Evolutionary conservation across 345 rosid genomes (phyloP), one percentile per base, ranked within the genome.

Genomic region (Ceriops decandra): DNA sequence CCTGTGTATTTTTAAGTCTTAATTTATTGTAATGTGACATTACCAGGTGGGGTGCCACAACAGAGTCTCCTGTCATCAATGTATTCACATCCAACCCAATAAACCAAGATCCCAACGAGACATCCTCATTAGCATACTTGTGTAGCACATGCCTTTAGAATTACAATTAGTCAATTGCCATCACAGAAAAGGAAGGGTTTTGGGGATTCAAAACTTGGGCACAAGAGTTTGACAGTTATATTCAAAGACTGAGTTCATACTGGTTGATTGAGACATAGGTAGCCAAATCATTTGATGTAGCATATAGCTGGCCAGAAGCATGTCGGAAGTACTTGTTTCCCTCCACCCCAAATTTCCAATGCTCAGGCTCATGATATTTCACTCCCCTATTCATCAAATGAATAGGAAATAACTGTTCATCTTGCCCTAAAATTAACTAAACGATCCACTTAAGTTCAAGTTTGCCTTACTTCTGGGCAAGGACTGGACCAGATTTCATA

Each of bases 401-500:
- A n/a, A 64, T 74, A 20, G 57, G 64, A 30, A 47, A 42, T 30
- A 60, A 13, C 33, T 62, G 17, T 27, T 30, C 15, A 5, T 20
- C 8, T 32, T 59, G 21, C 49, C 26, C 20, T 21, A 52, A n/a
- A 33, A n/a, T 53, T 35, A 62, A 36, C 2, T 22, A 53, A 53
- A 68, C 20, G 17, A 16, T 20, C 66, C 53, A 46, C n/a, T 7
- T 60, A 20, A 51, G 17, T 42, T 57, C 63, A 68, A 33, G 38
- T 49, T 60, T 70, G 62, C 66, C 92, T 87, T 88, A 93, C 98
- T 91, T 93, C 61, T 86, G 96, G 71, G 96, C 91, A 72, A 93
- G 97, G 71, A 93, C 98, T 2, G 93, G 97, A 71, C 98, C 96
- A 30, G 98, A 93, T 74, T 93, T 93, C 98, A 93, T 93, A 84